Evolutionary conservation across 352 stramenopile genomes (phyloP).

Genomic region (Saprolegnia diclina): DNA sequence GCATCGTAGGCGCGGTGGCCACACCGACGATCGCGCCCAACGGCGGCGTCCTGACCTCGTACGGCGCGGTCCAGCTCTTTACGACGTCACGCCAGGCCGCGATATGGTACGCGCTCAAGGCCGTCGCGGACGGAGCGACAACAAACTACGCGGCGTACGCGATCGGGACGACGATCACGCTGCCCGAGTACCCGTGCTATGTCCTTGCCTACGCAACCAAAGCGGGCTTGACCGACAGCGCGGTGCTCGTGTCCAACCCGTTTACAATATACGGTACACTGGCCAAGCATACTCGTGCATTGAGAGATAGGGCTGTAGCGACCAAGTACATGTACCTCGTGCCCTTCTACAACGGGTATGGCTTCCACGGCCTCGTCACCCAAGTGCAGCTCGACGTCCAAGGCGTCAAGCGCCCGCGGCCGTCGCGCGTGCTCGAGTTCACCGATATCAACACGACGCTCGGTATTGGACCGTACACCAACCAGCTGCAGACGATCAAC

Average conservation of each 20-base stretch:
- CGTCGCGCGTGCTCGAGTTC: conserved; percentile 69
- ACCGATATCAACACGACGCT: conserved; percentile 64
- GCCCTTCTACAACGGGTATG: conserved; percentile 53
- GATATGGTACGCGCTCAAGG: conserved; percentile 57
- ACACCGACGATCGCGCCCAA: conserved; percentile 50
- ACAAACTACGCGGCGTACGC: not conserved
- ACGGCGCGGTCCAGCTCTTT: conserved; percentile 49
- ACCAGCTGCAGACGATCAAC: conserved; percentile 56
- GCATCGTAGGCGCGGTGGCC: conserved; percentile 31
- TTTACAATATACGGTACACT: conserved; percentile 58
- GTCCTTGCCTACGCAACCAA: conserved; percentile 48
- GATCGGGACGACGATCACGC: not conserved
- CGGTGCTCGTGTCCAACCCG: conserved; percentile 41
- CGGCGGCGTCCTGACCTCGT: conserved; percentile 46
- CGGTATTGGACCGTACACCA: conserved; percentile 57
- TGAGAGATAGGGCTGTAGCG: conserved; percentile 31
- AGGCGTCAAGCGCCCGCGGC: conserved; percentile 65
- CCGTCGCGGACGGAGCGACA: not conserved
- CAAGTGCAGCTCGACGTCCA: conserved; percentile 66
- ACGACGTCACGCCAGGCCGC: conserved; percentile 43
- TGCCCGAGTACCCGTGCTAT: conserved; percentile 14
- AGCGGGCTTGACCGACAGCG: conserved; percentile 48
- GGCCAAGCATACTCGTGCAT: not conserved
- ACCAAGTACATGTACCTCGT: conserved; percentile 68
- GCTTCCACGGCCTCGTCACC: conserved; percentile 56